Base-by-base conservation (phyloP, 2,329 filamentous ascomycete genomes). In the Penicillium janthinellum region DNA sequence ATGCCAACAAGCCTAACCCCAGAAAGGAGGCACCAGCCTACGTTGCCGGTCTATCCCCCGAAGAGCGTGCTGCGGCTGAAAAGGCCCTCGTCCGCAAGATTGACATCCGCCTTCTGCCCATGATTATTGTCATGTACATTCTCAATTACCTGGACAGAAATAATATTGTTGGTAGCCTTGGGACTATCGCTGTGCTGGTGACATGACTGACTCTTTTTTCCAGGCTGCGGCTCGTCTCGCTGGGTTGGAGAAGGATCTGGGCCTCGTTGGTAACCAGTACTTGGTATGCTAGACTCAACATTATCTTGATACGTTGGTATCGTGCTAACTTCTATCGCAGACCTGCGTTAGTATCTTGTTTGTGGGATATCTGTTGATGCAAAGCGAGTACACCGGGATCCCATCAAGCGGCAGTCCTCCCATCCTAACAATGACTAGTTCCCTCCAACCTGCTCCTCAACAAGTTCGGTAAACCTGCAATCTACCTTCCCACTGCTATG, bases 91-190 rank as follows among this genome's bases (percentile, higher is more conserved):
- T 86, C 73, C 83, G 86, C 66, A 92, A 91, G 77, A 86, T 92
- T 56, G 90, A 92, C 70, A 67, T 82, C 20, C 83, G 89, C 54
- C 60, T 92, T 73, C 78, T 91, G 67, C 88, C 88, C 0, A 87
- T 87, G 75, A 79, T 92, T 58, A 85, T 92, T 50, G 73, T 91
- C 64, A 90, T 92, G 78, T 92, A 91, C 70, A 90, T 92, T 71
- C 81, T 90, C 78, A 91, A 92, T 76, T 92, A 90, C 73, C 75
- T 89, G 12, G 85, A 87, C 64, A 78, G 82, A 44, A 86, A 86
- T 67, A 86, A 86, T 58, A 85, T 87, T 57, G 84, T 84, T 2
- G 77, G 66, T 62, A 20, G 53, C 22, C 38, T 22, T 54, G 22
- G 28, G 10, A 41, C 12, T 2, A 15, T 25, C 25, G 7, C 12